phyloP scores from a whole-genome alignment of 2,329 filamentous ascomycete genomes.

The Apiospora arundinis region DNA sequence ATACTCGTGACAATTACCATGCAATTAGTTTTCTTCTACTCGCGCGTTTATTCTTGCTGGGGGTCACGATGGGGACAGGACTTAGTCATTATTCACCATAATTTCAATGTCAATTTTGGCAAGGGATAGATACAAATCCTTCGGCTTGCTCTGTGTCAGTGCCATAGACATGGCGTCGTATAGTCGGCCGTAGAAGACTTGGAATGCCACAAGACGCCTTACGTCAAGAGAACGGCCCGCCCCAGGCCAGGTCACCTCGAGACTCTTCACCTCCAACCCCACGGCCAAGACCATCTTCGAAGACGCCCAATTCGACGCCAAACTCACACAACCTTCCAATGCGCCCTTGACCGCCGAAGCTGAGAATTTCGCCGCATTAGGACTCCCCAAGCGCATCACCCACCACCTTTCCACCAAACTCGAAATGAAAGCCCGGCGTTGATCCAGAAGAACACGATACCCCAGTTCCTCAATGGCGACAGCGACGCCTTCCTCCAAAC shows the following conservation, averaged over 20 bases:
- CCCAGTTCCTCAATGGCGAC: conserved; percentile 79
- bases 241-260: conserved; percentile 71
- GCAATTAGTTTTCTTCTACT: too few relatives aligned
- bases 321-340: conserved; percentile 80
- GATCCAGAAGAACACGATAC: conserved; percentile 89
- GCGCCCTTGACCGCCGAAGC: conserved; percentile 85
- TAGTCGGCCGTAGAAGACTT: too few relatives aligned
- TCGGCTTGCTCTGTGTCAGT: too few relatives aligned
- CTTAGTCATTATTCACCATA: too few relatives aligned
- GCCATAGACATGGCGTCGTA: too few relatives aligned
- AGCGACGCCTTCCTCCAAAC: conserved; percentile 95
- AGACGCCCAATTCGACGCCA: conserved; percentile 53
- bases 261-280: conserved; percentile 91
- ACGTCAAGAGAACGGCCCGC: conserved; percentile 34
- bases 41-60: too few relatives aligned
- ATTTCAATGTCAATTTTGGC: too few relatives aligned
- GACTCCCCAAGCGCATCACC: conserved; percentile 80
- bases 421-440: conserved; percentile 86
- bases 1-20: too few relatives aligned
- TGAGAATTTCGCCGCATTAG: conserved; percentile 85
- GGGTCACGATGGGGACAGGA: too few relatives aligned
- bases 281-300: conserved; percentile 68
- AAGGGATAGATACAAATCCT: too few relatives aligned
- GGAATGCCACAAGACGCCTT: not conserved
- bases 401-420: conserved; percentile 86